phyloP scores from a whole-genome alignment of 495 filamentous ascomycete genomes.

The Wilcoxina mikolae region DNA sequence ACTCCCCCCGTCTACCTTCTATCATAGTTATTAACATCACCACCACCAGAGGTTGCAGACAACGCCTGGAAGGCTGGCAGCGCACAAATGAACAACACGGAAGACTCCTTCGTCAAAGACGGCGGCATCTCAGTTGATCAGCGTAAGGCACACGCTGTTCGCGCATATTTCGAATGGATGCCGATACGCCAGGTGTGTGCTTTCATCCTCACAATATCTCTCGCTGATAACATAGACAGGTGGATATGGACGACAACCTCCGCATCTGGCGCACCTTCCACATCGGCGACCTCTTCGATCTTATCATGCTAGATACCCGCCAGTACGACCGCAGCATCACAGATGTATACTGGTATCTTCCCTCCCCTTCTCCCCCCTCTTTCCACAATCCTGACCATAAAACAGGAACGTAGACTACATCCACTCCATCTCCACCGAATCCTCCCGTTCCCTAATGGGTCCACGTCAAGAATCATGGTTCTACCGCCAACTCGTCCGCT shows the following conservation, averaged over 20 bases:
- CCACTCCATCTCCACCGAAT: slow-evolving; percentile 40
- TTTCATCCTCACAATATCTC: no score
- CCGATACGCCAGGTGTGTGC: slow-evolving; percentile 28
- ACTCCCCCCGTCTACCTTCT: no score
- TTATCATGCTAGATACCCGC: slow-evolving; percentile 56
- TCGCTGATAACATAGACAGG: slow-evolving; percentile 14
- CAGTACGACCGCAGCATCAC: slow-evolving; percentile 48
- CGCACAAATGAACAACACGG: slow-evolving; percentile 43
- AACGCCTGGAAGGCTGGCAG: slow-evolving; percentile 45
- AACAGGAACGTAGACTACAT: slow-evolving; percentile 43
- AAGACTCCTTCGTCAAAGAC: slow-evolving; percentile 43
- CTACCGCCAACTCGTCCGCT: slow-evolving; percentile 42
- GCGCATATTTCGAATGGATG: slow-evolving; percentile 62
- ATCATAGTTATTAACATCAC: no score
- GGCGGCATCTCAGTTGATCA: slow-evolving; percentile 49
- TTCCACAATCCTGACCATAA: background rate
- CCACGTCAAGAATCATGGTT: slow-evolving; percentile 54
- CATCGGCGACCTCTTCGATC: slow-evolving; percentile 48
- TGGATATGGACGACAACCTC: slow-evolving; percentile 55
- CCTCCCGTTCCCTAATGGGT: slow-evolving; percentile 48
- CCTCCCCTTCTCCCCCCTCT: no score
- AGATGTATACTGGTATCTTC: slow-evolving; percentile 31
- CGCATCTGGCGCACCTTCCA: slow-evolving; percentile 54
- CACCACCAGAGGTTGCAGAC: slow-evolving; percentile 53
- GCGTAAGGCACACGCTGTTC: slow-evolving; percentile 52